These are phyloP conservation scores for Pseudozyma sp. DNA, from an alignment of 1,284 basidiomycete species.

Conservation along the genomic window DNA sequence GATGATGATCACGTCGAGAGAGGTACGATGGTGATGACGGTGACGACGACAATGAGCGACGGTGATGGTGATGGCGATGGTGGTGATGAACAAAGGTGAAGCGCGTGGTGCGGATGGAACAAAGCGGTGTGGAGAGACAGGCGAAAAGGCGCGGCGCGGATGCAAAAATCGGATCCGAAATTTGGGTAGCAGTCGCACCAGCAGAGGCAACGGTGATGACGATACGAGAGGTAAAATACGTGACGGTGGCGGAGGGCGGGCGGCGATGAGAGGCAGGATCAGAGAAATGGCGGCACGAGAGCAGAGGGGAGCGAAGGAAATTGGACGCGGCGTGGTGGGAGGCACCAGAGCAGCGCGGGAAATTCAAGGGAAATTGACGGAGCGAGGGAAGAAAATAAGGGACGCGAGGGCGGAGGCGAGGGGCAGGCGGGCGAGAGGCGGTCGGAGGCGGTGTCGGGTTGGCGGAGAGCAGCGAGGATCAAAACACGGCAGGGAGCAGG, in stretches of 20 bases:
- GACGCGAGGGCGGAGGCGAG: slow-evolving; percentile 32
- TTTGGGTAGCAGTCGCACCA: slow-evolving; percentile 19
- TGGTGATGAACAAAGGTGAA: slow-evolving; percentile 9
- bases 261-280: slow-evolving; percentile 1
- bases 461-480: slow-evolving; percentile 8
- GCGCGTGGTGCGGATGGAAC: slow-evolving; percentile 22
- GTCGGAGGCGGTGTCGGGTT: slow-evolving; percentile 13
- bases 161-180: slow-evolving; percentile 35
- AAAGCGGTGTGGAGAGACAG: slow-evolving; percentile 1
- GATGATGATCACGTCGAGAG: slow-evolving; percentile 5
- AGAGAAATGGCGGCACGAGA: slow-evolving; percentile 23
- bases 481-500: slow-evolving; percentile 15
- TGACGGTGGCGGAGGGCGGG: slow-evolving; percentile 11
- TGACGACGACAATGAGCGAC: slow-evolving; percentile 12
- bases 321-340: not conserved
- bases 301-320: slow-evolving; percentile 22
- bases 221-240: slow-evolving; percentile 19
- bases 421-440: slow-evolving; percentile 6
- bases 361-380: slow-evolving; percentile 25
- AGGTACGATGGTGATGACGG: not conserved
- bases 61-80: slow-evolving; percentile 5
- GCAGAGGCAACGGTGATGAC: slow-evolving; percentile 16
- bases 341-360: slow-evolving; percentile 45
- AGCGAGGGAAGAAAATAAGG: slow-evolving; percentile 13
- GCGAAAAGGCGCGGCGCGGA: slow-evolving; percentile 6